Percentiles rank a stretch among this genome's conserved stretches.
phyloP scores from a whole-genome alignment of 768 basidiomycete species.

The Hemileccinum impolitum region DNA sequence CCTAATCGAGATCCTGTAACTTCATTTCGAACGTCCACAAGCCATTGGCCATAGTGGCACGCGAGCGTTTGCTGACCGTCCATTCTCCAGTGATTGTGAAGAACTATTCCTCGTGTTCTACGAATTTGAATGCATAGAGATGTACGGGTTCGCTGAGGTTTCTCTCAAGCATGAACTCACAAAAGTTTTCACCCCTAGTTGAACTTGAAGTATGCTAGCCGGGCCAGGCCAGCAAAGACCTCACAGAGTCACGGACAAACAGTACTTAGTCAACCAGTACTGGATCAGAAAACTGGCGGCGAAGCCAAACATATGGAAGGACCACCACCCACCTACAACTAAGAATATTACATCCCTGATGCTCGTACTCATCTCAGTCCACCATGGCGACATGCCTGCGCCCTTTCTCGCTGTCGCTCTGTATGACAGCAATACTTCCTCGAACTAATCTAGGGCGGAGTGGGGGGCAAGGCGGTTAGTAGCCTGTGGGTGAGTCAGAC shows the following conservation, averaged over 20 bases:
- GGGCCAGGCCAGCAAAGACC: no score
- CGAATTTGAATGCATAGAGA: no score
- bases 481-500: neutral
- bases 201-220: no score
- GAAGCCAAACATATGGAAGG: neutral
- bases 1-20: conserved; percentile 7
- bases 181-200: neutral
- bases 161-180: neutral
- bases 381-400: no score
- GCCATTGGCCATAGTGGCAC: conserved; percentile 1
- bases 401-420: neutral
- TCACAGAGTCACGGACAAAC: no score
- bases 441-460: neutral
- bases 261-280: no score
- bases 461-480: neutral
- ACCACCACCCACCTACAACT: neutral
- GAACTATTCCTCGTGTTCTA: neutral
- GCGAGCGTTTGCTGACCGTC: no score
- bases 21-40: neutral
- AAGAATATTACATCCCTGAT: neutral
- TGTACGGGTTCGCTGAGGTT: no score
- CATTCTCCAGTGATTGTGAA: neutral
- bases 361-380: neutral
- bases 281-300: no score
- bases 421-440: neutral